Percentiles rank a stretch among this genome's conserved stretches.
Evolutionary conservation across 2,329 filamentous ascomycete genomes (phyloP).

Genomic region (Colletotrichum destructivum): DNA sequence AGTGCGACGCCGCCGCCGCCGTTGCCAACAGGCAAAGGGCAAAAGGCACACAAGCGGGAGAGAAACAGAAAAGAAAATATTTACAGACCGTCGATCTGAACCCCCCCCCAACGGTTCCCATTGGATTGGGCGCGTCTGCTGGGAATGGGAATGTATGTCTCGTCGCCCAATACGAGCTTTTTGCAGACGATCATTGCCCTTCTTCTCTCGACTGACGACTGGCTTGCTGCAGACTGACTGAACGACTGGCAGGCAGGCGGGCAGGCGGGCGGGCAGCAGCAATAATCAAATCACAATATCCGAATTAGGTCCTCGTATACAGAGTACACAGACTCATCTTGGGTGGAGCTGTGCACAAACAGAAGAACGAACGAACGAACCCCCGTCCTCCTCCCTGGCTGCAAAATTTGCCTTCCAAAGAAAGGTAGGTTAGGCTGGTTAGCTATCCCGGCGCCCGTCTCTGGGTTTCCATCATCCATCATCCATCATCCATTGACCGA

Average conservation of each 20-base stretch:
- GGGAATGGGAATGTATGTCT: neutral
- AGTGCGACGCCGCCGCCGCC: no score
- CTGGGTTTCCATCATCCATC: no score
- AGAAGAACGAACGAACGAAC: no score
- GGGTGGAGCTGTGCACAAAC: slow-evolving; percentile 3
- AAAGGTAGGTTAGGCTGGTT: no score
- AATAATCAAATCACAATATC: neutral
- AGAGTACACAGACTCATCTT: neutral
- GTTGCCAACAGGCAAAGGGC: no score
- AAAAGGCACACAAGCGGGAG: neutral
- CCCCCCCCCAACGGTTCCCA: neutral
- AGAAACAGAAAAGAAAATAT: neutral
- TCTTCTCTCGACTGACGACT: slow-evolving; percentile 9
- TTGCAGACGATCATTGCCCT: slow-evolving; percentile 18
- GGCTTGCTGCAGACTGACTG: neutral
- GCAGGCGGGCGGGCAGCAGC: neutral
- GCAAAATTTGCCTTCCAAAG: no score
- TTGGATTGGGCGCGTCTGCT: slow-evolving; percentile 4
- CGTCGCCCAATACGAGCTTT: slow-evolving; percentile 2
- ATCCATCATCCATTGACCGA: no score
- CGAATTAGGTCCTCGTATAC: neutral
- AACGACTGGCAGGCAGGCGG: no score
- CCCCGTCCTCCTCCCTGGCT: no score
- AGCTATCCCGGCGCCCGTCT: no score
- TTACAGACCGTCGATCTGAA: neutral